Percentiles rank a stretch among this genome's conserved stretches.
Conservation (phyloP, 2,329 filamentous ascomycete genomes). For the Pyricularia grisea region DNA sequence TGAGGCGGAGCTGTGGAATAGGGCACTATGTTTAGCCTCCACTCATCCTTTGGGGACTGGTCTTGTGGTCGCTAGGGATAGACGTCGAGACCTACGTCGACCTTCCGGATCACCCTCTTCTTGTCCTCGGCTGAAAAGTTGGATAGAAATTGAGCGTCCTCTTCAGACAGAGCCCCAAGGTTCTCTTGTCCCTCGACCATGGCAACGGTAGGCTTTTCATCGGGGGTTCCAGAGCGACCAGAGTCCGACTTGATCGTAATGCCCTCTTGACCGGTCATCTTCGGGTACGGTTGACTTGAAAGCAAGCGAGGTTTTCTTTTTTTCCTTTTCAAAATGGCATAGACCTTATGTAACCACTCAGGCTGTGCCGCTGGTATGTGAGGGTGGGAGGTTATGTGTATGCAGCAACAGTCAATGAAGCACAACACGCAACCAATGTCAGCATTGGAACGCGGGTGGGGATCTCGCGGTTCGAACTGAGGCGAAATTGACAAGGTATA, state of each 20-base stretch:
- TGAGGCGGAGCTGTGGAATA: constrained; percentile 23
- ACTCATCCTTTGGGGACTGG: too few species aligned
- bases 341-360: too few species aligned
- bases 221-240: background rate
- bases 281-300: background rate
- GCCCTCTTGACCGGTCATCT: background rate
- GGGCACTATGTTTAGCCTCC: background rate
- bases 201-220: background rate
- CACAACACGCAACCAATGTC: background rate
- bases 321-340: too few species aligned
- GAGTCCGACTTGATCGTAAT: background rate
- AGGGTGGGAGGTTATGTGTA: too few species aligned
- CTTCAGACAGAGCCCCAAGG: background rate
- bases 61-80: background rate
- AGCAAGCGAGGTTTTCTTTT: too few species aligned
- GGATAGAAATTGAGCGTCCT: background rate
- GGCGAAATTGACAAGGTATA: background rate
- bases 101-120: background rate
- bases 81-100: background rate
- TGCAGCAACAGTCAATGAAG: background rate
- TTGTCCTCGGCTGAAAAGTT: background rate
- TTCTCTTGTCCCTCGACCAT: background rate
- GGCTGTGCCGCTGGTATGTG: too few species aligned
- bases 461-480: background rate
- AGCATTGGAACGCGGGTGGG: background rate